phyloP scores from a whole-genome alignment of 2,329 filamentous ascomycete genomes.

The Cladophialophora psammophila region DNA sequence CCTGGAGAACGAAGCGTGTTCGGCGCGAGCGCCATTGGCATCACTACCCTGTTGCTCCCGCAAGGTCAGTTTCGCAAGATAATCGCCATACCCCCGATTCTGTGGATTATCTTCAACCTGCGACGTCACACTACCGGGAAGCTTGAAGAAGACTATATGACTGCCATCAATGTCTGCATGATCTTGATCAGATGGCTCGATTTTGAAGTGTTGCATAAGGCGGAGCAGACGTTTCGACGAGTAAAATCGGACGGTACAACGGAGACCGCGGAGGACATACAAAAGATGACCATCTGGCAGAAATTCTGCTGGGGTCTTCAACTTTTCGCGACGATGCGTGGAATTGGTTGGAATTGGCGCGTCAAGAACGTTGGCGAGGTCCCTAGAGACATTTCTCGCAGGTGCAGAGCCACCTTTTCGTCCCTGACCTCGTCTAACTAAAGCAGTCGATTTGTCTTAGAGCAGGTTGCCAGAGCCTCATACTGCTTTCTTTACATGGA shows the following conservation, averaged over 20 bases:
- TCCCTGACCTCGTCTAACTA: slow-evolving; percentile 3
- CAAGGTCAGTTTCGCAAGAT: slow-evolving; percentile 22
- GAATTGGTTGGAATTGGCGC: slow-evolving; percentile 67
- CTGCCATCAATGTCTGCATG: slow-evolving; percentile 29
- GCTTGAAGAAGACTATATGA: slow-evolving; percentile 31
- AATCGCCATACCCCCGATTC: slow-evolving; percentile 23
- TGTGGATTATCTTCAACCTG: slow-evolving; percentile 26
- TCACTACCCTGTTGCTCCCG: slow-evolving; percentile 28
- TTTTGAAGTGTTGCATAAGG: slow-evolving; percentile 22
- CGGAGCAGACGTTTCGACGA: slow-evolving; percentile 28
- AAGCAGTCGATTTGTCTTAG: slow-evolving; percentile 26
- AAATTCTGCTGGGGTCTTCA: slow-evolving; percentile 63
- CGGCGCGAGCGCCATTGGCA: slow-evolving; percentile 20
- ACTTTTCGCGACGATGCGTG: slow-evolving; percentile 64
- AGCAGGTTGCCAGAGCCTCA: slow-evolving; percentile 21
- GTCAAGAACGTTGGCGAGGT: slow-evolving; percentile 42
- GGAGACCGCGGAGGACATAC: slow-evolving; percentile 24
- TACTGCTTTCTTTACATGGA: slow-evolving; percentile 28
- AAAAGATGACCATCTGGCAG: slow-evolving; percentile 31
- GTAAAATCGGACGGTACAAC: slow-evolving; percentile 23
- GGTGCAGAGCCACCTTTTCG: slow-evolving; percentile 8
- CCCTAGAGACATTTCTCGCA: slow-evolving; percentile 17
- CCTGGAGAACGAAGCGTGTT: slow-evolving; percentile 1
- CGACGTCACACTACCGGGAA: slow-evolving; percentile 25
- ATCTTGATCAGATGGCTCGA: slow-evolving; percentile 23